Evolutionary conservation across 2,329 filamentous ascomycete genomes (phyloP).

Genomic region (Neofusicoccum parvum): DNA sequence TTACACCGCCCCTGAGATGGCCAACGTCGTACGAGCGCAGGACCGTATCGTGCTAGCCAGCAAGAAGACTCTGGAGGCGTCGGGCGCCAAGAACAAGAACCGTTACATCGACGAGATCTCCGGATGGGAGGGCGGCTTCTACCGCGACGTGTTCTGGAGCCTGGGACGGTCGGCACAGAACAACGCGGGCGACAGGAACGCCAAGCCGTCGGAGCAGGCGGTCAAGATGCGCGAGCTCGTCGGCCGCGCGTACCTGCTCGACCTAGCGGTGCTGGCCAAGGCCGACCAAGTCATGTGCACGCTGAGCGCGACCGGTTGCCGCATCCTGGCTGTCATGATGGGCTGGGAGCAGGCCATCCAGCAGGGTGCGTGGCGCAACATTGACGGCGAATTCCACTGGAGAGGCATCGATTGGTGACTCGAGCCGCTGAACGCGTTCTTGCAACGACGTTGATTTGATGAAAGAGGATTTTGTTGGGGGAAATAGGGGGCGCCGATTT

Average conservation of each 20-base stretch:
- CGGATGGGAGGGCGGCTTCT: constrained; percentile 90
- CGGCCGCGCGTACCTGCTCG: constrained; percentile 79
- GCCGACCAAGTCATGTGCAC: constrained; percentile 75
- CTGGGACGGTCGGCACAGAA: constrained; percentile 55
- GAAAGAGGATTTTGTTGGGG: background rate
- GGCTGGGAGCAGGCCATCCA: constrained; percentile 66
- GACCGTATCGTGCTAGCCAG: constrained; percentile 75
- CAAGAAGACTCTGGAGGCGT: constrained; percentile 54
- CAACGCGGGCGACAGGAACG: constrained; percentile 30
- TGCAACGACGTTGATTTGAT: background rate
- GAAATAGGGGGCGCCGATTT: background rate
- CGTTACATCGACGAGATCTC: constrained; percentile 74
- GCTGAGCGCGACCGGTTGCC: constrained; percentile 68
- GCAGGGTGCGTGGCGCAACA: constrained; percentile 8
- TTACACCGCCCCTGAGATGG: constrained; percentile 67
- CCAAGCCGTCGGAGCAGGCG: constrained; percentile 51
- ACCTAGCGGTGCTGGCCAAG: constrained; percentile 71
- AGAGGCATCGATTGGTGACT: constrained; percentile 39
- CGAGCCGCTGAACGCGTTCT: background rate
- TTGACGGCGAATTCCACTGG: constrained; percentile 42
- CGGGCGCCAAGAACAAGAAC: constrained; percentile 43
- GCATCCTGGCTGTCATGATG: constrained; percentile 81
- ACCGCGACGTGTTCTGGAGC: constrained; percentile 77
- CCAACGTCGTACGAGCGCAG: constrained; percentile 62
- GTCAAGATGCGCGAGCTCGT: constrained; percentile 71